Base-by-base conservation (phyloP, 2,329 filamentous ascomycete species). In the Teratosphaeria destructans region DNA sequence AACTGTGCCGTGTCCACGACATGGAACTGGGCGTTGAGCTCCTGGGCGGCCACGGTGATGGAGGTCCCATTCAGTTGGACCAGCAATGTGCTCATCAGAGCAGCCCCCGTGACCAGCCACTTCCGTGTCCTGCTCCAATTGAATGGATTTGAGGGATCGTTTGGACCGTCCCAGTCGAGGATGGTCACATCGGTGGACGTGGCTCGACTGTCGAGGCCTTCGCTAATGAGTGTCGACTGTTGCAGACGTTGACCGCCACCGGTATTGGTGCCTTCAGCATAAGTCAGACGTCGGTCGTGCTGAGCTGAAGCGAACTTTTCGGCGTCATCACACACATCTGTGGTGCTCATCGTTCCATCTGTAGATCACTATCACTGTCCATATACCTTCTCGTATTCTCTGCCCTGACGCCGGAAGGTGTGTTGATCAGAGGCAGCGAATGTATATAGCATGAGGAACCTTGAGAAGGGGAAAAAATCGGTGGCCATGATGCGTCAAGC, bases 151-250 rank as follows among this genome's bases (percentile, higher is more conserved):
- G 61, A 66, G 5, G 68, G 65, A 59, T 74, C 72, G 37, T 68
- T 81, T 75, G 82, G 83, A 79, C 64, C 71, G 75, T 63, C 77
- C 82, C 54, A 76, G 71, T 12, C 71, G 2, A 85, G 82, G 60
- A 72, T 77, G 26, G 65, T 57, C 27, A 62, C 53, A 54, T 59
- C 58, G n/a, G 54, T 55, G 4, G 57, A 57, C 4, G 52, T 43
- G 11, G 59, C 10, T 14, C 39, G 47, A 39, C 55, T 57, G 19
- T 57, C 55, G 8, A 32, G 32, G 4, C 32, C 57, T 49, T 23
- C 43, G 10, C 43, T 7, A 3, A 19, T 19, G 19, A 49, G n/a
- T 49, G 43, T 19, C n/a, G 37, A 43, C 16, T 14, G 12, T 43
- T 23, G 29, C 27, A 5, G 26, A 5, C 12, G 52, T 29, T 12